Evolutionary conservation across 441 rosid species (phyloP).

Genomic region (Lepidium campestre): DNA sequence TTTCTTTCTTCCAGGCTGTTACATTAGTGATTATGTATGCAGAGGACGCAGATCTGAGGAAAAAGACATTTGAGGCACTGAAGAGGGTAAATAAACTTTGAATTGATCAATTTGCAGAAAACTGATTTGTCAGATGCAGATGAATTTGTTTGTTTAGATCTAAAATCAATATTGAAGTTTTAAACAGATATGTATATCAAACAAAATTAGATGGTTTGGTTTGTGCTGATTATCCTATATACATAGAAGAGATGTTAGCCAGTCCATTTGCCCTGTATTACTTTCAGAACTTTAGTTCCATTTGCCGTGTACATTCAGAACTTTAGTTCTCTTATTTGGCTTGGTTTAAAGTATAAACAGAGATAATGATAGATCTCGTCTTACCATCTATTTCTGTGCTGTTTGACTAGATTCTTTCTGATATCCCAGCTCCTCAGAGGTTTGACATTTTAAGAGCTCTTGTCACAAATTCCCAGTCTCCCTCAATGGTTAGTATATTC

Average conservation of each 20-base stretch:
- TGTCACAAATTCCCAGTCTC: conserved; percentile 47
- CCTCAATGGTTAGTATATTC: conserved; percentile 69
- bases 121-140: background rate
- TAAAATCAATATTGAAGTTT: background rate
- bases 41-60: conserved; percentile 49
- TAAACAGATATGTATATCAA: background rate
- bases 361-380: background rate
- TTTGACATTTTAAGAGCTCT: conserved; percentile 52
- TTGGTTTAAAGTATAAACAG: background rate
- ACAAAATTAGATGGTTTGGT: background rate
- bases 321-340: background rate
- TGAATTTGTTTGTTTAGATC: background rate
- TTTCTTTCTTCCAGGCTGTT: conserved; percentile 47
- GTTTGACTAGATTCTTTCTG: conserved; percentile 61
- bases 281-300: background rate
- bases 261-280: background rate
- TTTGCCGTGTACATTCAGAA: background rate
- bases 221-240: background rate
- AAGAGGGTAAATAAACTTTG: conserved; percentile 49
- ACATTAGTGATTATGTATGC: conserved; percentile 53
- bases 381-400: conserved; percentile 5
- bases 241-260: background rate
- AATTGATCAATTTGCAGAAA: background rate
- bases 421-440: conserved; percentile 59
- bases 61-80: conserved; percentile 63